Base-by-base conservation (phyloP, 2,329 filamentous ascomycete species). In the Colletotrichum siamense region DNA sequence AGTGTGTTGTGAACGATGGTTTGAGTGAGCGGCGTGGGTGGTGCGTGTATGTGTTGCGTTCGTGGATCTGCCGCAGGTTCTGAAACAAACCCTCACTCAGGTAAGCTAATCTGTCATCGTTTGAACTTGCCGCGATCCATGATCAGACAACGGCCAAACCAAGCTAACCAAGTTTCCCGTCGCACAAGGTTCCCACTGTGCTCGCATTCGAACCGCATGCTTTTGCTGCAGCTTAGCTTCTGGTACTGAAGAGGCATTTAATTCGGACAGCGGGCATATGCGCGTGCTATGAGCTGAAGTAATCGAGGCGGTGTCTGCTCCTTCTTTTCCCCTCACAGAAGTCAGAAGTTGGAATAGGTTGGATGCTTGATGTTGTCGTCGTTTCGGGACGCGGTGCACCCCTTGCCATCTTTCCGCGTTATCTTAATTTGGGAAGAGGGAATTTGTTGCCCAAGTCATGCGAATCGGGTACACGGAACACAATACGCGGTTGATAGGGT, bases 51-150 rank as follows among this genome's bases (percentile, higher is more conserved):
- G 66, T 39, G 32, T 62, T 62, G 57, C 70, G 69, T 73, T 68
- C 69, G 63, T 59, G 69, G 63, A 68, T 73, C 32, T 73, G 73
- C 57, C 39, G 69, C 69, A 68, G 55, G 44, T 68, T 64, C 73
- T 75, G 73, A 75, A 73, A 75, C 73, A 75, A 73, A 75, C 63
- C 69, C 63, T 75, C 55, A n/a, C 63, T 75, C 55, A 16, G 44
- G n/a, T 55, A 39, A 30, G 63, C 39, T 65, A 57, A 68, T 72
- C 73, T 75, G 69, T 73, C 73, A 68, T 73, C 55, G 73, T 75
- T 73, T 75, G 69, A 73, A 57, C 55, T 64, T 68, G 15, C 62
- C 62, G 62, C 57, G 34, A 36, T 16, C 61, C 61, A 66, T 71
- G 16, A 73, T 75, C 73, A 59, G 73, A 75, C 69, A 68, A 64